These are phyloP conservation scores for Lepraria neglecta DNA, from an alignment of 495 filamentous ascomycete genomes.

Conservation along the genomic window DNA sequence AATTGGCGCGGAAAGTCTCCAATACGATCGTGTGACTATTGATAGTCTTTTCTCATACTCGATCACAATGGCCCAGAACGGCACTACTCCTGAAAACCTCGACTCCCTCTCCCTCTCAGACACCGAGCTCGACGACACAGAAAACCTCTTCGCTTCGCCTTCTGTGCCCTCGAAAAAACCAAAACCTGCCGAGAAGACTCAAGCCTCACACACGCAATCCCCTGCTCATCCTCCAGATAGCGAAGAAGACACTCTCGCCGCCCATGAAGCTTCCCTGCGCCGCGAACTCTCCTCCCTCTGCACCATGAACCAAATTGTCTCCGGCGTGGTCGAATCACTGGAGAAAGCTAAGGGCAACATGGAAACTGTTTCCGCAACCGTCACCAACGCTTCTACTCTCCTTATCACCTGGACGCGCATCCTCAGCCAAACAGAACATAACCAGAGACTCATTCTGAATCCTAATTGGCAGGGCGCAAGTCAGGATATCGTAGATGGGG, in stretches of 20 bases:
- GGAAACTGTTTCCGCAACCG: slow-evolving; percentile 85
- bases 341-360: slow-evolving; percentile 83
- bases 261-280: slow-evolving; percentile 64
- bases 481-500: slow-evolving; percentile 73
- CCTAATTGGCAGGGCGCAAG: slow-evolving; percentile 83
- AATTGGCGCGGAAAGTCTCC: neutral
- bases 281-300: slow-evolving; percentile 76
- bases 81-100: slow-evolving; percentile 40
- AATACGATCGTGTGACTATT: neutral
- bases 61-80: slow-evolving; percentile 21
- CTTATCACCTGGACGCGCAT: slow-evolving; percentile 95
- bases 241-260: slow-evolving; percentile 45
- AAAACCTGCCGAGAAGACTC: slow-evolving; percentile 29
- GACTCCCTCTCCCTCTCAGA: slow-evolving; percentile 53
- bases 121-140: slow-evolving; percentile 57
- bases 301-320: slow-evolving; percentile 80
- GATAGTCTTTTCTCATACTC: neutral
- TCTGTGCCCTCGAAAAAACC: slow-evolving; percentile 38
- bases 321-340: slow-evolving; percentile 71
- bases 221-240: slow-evolving; percentile 32
- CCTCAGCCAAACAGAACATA: slow-evolving; percentile 93
- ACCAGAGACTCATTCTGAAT: slow-evolving; percentile 83
- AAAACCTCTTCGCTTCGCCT: slow-evolving; percentile 70
- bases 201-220: slow-evolving; percentile 15
- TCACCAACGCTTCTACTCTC: slow-evolving; percentile 83